These are phyloP conservation scores for Xenosphaeropsis pyriputrescens DNA, from an alignment of 2,329 filamentous ascomycete species.

Conservation along the genomic window DNA sequence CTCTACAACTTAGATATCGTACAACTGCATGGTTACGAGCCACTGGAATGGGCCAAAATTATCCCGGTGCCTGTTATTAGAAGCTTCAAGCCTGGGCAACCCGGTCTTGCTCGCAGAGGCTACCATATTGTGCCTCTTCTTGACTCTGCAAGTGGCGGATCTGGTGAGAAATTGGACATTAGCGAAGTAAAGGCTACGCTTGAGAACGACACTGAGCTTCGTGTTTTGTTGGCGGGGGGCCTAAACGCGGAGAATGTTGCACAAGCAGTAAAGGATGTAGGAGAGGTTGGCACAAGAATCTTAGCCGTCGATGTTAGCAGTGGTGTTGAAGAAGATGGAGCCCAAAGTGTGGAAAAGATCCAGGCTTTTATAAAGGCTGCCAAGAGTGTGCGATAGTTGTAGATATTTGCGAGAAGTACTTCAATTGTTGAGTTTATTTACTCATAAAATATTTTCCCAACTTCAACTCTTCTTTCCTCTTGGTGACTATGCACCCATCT, in stretches of 20 bases:
- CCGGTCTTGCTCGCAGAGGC: constrained; percentile 50
- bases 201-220: constrained; percentile 51
- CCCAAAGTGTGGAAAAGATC: constrained; percentile 73
- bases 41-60: constrained; percentile 76
- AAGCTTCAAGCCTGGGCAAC: constrained; percentile 61
- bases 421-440: background rate
- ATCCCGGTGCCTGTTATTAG: constrained; percentile 87
- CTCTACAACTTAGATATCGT: constrained; percentile 72
- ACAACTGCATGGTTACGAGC: constrained; percentile 85
- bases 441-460: background rate
- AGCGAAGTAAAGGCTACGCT: constrained; percentile 54
- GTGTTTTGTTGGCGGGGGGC: constrained; percentile 73
- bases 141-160: constrained; percentile 73
- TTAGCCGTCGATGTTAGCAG: constrained; percentile 87
- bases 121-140: constrained; percentile 76
- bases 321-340: constrained; percentile 74
- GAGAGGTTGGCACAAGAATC: constrained; percentile 44
- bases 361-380: constrained; percentile 62
- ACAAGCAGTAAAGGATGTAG: constrained; percentile 47
- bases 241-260: constrained; percentile 67
- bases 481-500: too few relatives aligned
- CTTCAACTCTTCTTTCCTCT: too few relatives aligned
- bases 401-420: background rate
- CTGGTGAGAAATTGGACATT: constrained; percentile 65
- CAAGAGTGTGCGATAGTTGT: constrained; percentile 27